A percentile compares a stretch with the other conserved stretches of the same genome.
Evolutionary conservation across 768 basidiomycete species (phyloP).

Genomic region (Amanita pallidorosea): DNA sequence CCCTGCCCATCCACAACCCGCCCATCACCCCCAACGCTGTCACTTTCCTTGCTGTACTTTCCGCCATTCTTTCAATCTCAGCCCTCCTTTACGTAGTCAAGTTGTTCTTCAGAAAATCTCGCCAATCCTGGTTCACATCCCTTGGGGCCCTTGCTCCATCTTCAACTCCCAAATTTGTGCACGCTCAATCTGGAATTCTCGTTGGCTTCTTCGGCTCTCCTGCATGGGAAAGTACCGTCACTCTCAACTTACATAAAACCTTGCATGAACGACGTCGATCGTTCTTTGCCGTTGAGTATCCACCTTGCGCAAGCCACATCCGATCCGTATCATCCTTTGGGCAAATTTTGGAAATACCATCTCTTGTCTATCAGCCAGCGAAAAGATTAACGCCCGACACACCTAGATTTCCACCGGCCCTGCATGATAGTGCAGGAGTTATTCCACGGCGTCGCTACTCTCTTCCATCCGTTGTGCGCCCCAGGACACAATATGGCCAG

Average conservation of each 20-base stretch:
- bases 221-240: conserved; percentile 28
- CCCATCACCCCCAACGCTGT: conserved; percentile 32
- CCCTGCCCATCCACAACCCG: conserved; percentile 11
- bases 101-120: conserved; percentile 17
- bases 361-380: neutral
- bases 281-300: conserved; percentile 7
- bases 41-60: conserved; percentile 17
- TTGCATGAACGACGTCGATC: conserved; percentile 10
- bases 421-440: conserved; percentile 5
- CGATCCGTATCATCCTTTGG: neutral
- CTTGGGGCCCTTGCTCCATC: conserved; percentile 7
- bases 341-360: neutral
- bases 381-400: neutral
- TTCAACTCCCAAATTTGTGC: conserved; percentile 2
- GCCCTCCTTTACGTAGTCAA: conserved; percentile 17
- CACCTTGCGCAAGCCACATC: neutral
- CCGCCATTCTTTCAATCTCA: conserved; percentile 14
- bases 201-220: conserved; percentile 37
- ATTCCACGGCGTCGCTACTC: neutral
- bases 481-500: neutral
- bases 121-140: conserved; percentile 21
- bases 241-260: conserved; percentile 9
- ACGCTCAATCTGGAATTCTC: conserved; percentile 20
- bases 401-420: neutral
- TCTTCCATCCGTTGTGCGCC: neutral